These are phyloP conservation scores for Aspergillus tubingensis DNA, from an alignment of 2,329 filamentous ascomycete species.

Conservation along the genomic window DNA sequence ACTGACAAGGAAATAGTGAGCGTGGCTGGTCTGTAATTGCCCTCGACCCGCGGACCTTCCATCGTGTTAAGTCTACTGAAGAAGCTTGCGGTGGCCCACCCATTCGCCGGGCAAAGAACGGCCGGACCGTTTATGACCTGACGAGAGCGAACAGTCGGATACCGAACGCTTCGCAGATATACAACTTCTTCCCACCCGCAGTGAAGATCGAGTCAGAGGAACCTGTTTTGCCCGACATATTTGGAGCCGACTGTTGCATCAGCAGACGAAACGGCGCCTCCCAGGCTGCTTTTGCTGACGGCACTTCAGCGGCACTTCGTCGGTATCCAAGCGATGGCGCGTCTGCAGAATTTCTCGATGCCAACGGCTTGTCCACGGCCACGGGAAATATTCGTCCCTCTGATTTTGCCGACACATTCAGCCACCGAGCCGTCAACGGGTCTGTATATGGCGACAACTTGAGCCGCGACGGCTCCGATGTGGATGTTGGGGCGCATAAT, in stretches of 20 bases:
- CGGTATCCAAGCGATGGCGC: background rate
- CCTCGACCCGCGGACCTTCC: slow-evolving; percentile 48
- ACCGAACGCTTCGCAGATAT: slow-evolving; percentile 31
- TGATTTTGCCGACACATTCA: slow-evolving; percentile 20
- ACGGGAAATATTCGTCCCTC: slow-evolving; percentile 8
- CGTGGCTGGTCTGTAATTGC: slow-evolving; percentile 51
- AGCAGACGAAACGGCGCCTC: background rate
- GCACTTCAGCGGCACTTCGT: background rate
- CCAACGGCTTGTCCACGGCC: background rate
- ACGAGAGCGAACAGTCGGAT: slow-evolving; percentile 29
- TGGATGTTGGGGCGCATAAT: slow-evolving; percentile 12
- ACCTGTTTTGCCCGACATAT: slow-evolving; percentile 30
- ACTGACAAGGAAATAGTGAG: slow-evolving; percentile 24
- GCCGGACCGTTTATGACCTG: slow-evolving; percentile 32
- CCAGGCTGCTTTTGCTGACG: background rate
- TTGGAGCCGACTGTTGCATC: slow-evolving; percentile 29
- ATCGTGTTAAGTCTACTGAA: slow-evolving; percentile 33
- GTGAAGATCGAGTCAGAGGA: slow-evolving; percentile 24
- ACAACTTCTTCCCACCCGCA: slow-evolving; percentile 29
- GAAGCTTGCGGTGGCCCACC: slow-evolving; percentile 46
- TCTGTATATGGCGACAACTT: slow-evolving; percentile 20
- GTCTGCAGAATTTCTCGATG: background rate
- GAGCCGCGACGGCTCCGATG: slow-evolving; percentile 18
- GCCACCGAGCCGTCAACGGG: slow-evolving; percentile 23
- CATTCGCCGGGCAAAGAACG: slow-evolving; percentile 17